phyloP scores from a whole-genome alignment of 2,329 filamentous ascomycete genomes.

The Orbilia oligospora region DNA sequence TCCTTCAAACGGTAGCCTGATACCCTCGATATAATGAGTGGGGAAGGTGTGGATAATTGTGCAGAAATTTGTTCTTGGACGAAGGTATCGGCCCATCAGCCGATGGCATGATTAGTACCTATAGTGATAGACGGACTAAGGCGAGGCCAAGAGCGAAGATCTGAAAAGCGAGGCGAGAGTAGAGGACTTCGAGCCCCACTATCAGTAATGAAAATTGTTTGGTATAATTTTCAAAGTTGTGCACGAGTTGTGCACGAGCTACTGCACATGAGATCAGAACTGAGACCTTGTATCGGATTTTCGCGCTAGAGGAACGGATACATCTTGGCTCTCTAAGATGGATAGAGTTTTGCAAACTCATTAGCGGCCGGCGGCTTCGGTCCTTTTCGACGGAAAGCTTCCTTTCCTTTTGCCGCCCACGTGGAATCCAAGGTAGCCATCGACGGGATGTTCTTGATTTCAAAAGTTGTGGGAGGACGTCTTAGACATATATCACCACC shows the following conservation, averaged over 20 bases:
- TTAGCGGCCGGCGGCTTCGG: constrained; percentile 58
- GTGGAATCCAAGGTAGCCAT: constrained; percentile 25
- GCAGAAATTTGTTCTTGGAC: constrained; percentile 11
- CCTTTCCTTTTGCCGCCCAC: constrained; percentile 47
- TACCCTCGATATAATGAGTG: constrained; percentile 2
- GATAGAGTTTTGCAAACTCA: constrained; percentile 34
- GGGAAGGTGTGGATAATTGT: constrained; percentile 26
- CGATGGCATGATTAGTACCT: constrained; percentile 1
- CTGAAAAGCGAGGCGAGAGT: constrained; percentile 43
- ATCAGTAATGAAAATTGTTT: constrained; percentile 32
- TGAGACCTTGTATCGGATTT: constrained; percentile 47
- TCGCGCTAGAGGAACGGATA: constrained; percentile 31
- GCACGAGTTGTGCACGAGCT: constrained; percentile 4
- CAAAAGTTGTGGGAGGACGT: constrained; percentile 7
- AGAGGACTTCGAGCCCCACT: constrained; percentile 38
- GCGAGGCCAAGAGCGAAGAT: constrained; percentile 38
- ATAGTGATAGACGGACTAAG: constrained; percentile 21
- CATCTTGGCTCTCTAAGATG: constrained; percentile 11
- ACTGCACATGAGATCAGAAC: constrained; percentile 31
- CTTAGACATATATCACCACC: neutral
- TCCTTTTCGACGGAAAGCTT: constrained; percentile 54
- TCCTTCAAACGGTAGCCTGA: constrained; percentile 10
- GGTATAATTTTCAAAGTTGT: neutral
- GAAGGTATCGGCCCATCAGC: neutral
- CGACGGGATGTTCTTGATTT: constrained; percentile 14